Evolutionary conservation across 345 rosid species (phyloP).

Genomic region (Euclidium syriacum): DNA sequence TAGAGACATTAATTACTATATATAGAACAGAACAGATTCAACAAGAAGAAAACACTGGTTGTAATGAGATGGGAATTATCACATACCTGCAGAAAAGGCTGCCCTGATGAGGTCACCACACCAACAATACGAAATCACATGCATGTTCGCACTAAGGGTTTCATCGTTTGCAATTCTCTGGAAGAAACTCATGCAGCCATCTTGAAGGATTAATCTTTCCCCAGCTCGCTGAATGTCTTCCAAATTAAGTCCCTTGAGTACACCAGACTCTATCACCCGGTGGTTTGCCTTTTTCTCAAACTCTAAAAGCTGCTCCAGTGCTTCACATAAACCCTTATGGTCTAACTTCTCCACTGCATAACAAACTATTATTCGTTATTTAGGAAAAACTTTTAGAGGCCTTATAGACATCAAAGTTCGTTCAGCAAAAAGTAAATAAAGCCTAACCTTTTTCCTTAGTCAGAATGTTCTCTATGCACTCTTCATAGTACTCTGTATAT

Average conservation of each 20-base stretch:
- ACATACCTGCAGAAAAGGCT: constrained; percentile 61
- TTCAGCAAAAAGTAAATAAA: not conserved
- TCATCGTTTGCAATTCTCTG: too few species aligned
- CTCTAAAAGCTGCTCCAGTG: constrained; percentile 65
- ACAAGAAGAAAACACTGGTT: too few species aligned
- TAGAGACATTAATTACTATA: too few species aligned
- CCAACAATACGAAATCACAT: constrained; percentile 94
- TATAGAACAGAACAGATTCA: too few species aligned
- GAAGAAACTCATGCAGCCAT: constrained; percentile 77
- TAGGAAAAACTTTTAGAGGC: not conserved
- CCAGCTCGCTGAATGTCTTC: constrained; percentile 95
- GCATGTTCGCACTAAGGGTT: too few species aligned
- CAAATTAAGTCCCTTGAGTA: constrained; percentile 75
- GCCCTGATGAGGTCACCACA: constrained; percentile 87
- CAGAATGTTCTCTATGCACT: constrained; percentile 77
- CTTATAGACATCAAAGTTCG: not conserved
- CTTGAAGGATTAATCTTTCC: constrained; percentile 76
- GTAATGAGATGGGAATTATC: too few species aligned
- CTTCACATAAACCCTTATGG: constrained; percentile 59
- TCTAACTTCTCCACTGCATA: constrained; percentile 55
- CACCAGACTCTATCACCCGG: constrained; percentile 81
- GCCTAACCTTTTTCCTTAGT: constrained; percentile 59
- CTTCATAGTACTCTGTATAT: constrained; percentile 83
- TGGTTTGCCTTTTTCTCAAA: constrained; percentile 83
- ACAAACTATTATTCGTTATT: not conserved